phyloP scores from a whole-genome alignment of 129 eudicot species.

The Rutidosis leptorrhynchoides region DNA sequence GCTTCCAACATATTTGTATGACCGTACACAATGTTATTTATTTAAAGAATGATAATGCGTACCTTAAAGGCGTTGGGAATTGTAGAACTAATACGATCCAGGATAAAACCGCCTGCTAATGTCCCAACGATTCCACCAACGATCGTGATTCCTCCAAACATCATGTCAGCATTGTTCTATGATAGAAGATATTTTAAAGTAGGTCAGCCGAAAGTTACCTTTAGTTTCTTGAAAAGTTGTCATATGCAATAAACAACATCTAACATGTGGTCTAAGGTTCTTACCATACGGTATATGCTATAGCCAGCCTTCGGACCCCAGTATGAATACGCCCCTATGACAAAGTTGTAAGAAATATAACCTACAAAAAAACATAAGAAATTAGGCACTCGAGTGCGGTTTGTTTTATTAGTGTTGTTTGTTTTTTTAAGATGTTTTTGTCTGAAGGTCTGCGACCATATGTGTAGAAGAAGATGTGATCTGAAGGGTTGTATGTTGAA shows the following conservation, averaged over 20 bases:
- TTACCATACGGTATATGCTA: slow-evolving; percentile 81
- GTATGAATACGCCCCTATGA: slow-evolving; percentile 92
- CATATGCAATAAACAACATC: not conserved
- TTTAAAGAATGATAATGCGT: slow-evolving; percentile 6
- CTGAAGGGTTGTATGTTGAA: too few relatives aligned
- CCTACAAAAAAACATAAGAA: slow-evolving; percentile 48
- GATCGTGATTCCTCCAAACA: slow-evolving; percentile 81
- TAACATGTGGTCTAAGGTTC: not conserved
- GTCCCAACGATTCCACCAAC: slow-evolving; percentile 79
- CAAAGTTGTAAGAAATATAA: slow-evolving; percentile 83
- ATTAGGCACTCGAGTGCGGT: slow-evolving; percentile 10
- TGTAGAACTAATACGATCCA: slow-evolving; percentile 65
- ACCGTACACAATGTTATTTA: not conserved
- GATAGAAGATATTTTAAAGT: slow-evolving; percentile 3
- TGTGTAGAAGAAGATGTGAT: too few relatives aligned
- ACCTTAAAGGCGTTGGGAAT: slow-evolving; percentile 92
- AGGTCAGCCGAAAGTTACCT: not conserved
- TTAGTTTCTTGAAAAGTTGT: slow-evolving; percentile 6
- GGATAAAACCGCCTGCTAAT: slow-evolving; percentile 66
- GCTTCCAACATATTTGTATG: too few relatives aligned
- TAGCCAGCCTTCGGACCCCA: slow-evolving; percentile 99
- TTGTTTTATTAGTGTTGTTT: too few relatives aligned
- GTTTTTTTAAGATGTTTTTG: too few relatives aligned
- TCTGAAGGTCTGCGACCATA: too few relatives aligned
- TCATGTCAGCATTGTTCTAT: slow-evolving; percentile 68